phyloP scores from a whole-genome alignment of 2,329 filamentous ascomycete species.

The Talaromyces sp. region DNA sequence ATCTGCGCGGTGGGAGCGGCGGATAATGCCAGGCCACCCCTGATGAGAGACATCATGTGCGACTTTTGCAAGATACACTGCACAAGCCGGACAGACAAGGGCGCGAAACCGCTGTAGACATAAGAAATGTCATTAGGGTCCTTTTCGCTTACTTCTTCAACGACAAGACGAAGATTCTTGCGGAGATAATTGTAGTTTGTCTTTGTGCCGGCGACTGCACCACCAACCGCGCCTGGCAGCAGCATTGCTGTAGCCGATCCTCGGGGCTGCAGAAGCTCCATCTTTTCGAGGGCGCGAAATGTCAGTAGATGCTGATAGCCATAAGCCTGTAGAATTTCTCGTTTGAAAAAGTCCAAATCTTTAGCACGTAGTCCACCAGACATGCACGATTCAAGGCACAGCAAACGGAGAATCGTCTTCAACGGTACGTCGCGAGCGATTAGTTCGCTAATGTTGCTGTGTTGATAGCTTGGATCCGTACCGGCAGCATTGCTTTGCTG shows the following conservation, averaged over 20 bases:
- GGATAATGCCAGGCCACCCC: conserved; percentile 60
- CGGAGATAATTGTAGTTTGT: conserved; percentile 90
- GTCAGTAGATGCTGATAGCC: conserved; percentile 94
- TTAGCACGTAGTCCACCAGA: conserved; percentile 83
- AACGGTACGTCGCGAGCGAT: conserved; percentile 83
- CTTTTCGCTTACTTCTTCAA: conserved; percentile 94
- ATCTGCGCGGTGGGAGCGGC: conserved; percentile 31
- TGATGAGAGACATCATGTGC: conserved; percentile 69
- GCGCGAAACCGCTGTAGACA: conserved; percentile 95
- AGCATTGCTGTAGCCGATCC: conserved; percentile 76
- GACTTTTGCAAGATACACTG: conserved; percentile 93
- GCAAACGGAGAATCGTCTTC: conserved; percentile 74
- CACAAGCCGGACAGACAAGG: conserved; percentile 83
- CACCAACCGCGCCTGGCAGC: conserved; percentile 68
- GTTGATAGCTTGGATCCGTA: conserved; percentile 81
- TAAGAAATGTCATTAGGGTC: conserved; percentile 96
- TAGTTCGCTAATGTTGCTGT: conserved; percentile 90
- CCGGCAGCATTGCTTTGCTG: conserved; percentile 94
- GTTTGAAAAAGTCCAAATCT: conserved; percentile 86
- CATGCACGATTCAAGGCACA: conserved; percentile 90
- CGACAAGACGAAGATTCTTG: conserved; percentile 81
- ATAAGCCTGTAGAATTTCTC: conserved; percentile 85
- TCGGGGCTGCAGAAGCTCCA: conserved; percentile 78
- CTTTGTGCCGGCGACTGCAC: conserved; percentile 59
- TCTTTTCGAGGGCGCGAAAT: conserved; percentile 80